A percentile compares a stretch with the other conserved stretches of the same genome.
These are phyloP conservation scores for Aspergillus phoenicis DNA, from an alignment of 2,329 filamentous ascomycete genomes.

Conservation along the genomic window DNA sequence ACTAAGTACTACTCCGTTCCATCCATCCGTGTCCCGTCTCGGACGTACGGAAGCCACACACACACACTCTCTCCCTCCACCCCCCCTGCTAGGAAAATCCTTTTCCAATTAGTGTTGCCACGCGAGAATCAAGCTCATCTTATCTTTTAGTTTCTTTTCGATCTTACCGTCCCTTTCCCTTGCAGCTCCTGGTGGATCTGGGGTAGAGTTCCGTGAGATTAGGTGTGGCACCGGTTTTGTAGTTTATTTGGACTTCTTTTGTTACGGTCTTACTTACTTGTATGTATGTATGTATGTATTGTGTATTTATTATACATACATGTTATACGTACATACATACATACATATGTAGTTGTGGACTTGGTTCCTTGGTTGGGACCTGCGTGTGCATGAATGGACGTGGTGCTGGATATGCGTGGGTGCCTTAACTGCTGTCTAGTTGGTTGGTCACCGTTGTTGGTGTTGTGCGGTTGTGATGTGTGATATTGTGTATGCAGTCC, in stretches of 20 bases:
- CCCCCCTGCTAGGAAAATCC: slow-evolving; percentile 5
- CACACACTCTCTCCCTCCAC: neutral
- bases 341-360: too few relatives aligned
- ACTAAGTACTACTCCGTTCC: neutral
- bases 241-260: slow-evolving; percentile 24
- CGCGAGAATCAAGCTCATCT: slow-evolving; percentile 3
- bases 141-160: slow-evolving; percentile 3
- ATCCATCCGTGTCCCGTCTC: slow-evolving; percentile 17
- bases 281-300: slow-evolving; percentile 6
- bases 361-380: neutral
- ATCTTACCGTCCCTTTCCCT: slow-evolving; percentile 4
- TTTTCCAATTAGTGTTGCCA: neutral
- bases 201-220: neutral
- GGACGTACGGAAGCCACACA: slow-evolving; percentile 25
- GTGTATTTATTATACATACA: neutral
- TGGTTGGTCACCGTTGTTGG: neutral
- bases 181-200: slow-evolving; percentile 15
- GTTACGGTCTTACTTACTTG: slow-evolving; percentile 14
- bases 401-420: neutral
- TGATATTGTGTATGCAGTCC: too few relatives aligned
- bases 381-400: neutral
- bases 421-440: neutral
- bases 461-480: neutral
- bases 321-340: neutral
- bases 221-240: slow-evolving; percentile 9